phyloP scores from a whole-genome alignment of 2,329 filamentous ascomycete genomes.

The Epichloe baconii region DNA sequence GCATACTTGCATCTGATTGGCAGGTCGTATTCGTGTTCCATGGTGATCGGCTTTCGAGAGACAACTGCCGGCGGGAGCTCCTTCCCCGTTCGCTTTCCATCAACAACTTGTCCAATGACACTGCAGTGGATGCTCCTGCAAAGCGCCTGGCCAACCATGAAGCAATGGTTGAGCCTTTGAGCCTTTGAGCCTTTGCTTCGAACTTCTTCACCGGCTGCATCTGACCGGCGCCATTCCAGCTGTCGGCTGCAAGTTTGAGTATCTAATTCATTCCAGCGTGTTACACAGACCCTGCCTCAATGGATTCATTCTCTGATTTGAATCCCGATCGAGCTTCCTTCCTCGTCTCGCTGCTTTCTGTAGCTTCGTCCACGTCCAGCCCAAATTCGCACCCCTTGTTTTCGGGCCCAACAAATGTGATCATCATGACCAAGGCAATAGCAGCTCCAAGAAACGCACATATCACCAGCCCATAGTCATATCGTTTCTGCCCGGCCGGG shows the following conservation, averaged over 20 bases:
- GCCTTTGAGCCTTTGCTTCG: no score
- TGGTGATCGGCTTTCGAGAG: no score
- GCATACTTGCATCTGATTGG: no score
- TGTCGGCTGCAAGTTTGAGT: no score
- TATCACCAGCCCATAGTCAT: slow-evolving; percentile 1
- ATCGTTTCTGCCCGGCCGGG: background rate
- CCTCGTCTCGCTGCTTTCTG: background rate
- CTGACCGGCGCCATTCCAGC: no score
- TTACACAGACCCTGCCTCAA: background rate
- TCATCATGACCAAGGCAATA: background rate
- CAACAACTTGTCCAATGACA: background rate
- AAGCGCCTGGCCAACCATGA: no score
- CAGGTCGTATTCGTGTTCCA: no score
- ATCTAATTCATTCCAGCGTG: no score
- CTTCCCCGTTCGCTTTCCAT: background rate
- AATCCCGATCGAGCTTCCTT: background rate
- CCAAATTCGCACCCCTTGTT: slow-evolving; percentile 1
- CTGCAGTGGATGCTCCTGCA: background rate
- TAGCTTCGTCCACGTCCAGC: background rate
- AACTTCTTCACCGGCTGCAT: no score
- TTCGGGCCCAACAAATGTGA: background rate
- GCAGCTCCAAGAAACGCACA: slow-evolving; percentile 1
- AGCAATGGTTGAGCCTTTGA: no score
- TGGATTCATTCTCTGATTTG: background rate
- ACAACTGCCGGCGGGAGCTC: background rate